Evolutionary conservation across 148 eudicot genomes (phyloP).

Genomic region (Polygonum aviculare): DNA sequence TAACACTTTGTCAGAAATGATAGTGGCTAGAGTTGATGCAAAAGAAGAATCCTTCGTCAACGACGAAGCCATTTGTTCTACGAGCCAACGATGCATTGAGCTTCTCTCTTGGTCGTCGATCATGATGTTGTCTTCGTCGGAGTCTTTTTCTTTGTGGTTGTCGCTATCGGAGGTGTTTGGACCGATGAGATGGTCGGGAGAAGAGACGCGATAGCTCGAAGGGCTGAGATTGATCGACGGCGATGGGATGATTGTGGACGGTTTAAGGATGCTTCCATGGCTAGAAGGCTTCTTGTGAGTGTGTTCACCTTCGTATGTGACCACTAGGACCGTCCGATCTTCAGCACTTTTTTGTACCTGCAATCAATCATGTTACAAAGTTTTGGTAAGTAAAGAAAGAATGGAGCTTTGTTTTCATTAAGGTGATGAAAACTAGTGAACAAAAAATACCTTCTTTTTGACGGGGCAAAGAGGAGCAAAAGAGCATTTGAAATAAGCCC

Average conservation of each 20-base stretch:
- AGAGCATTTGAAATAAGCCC: slow-evolving; percentile 39
- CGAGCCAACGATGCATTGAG: slow-evolving; percentile 2
- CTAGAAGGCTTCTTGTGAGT: slow-evolving; percentile 21
- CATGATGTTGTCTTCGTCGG: slow-evolving; percentile 3
- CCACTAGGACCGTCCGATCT: slow-evolving; percentile 26
- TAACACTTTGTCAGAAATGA: slow-evolving; percentile 18
- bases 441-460: slow-evolving; percentile 28
- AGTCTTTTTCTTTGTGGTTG: background rate
- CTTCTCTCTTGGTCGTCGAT: background rate
- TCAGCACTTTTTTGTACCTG: slow-evolving; percentile 37
- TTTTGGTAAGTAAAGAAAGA: background rate
- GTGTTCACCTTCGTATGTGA: slow-evolving; percentile 37
- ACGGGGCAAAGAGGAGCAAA: slow-evolving; percentile 32
- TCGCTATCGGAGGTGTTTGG: slow-evolving; percentile 4
- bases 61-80: slow-evolving; percentile 25
- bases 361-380: background rate
- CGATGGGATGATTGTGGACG: background rate
- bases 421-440: background rate
- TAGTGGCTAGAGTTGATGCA: slow-evolving; percentile 20
- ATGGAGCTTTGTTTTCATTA: background rate
- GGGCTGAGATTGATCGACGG: background rate
- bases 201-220: background rate
- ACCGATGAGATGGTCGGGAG: background rate
- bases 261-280: background rate
- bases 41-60: slow-evolving; percentile 28